Base-by-base conservation (phyloP, 169 alveolate genomes). In the Eimeria necatrix region DNA sequence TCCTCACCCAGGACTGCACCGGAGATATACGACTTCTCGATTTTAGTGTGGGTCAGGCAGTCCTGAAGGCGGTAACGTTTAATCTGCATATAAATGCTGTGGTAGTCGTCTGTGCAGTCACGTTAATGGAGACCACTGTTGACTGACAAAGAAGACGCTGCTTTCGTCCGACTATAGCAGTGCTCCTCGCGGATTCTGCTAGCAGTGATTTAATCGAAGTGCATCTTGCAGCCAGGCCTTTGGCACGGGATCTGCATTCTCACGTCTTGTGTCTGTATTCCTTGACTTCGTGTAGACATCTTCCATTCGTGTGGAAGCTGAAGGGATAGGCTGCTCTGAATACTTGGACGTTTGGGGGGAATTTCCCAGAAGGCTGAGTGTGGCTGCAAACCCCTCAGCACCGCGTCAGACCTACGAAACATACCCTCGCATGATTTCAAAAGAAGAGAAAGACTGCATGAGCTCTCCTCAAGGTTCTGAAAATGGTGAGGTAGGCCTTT, bases 21-120 rank as follows among this genome's bases (percentile, higher is more conserved):
- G 91, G 78, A 59, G 91, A 59, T 3, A 84, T 84, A 9, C 78
- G 91, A 59, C 78, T 84, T n/a, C 91, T 84, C 49, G 91, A 84
- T 56, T 84, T 84, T 20, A 59, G 24, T 56, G 91, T 84, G 48
- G n/a, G 91, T 16, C 59, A 59, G 4, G 20, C 18, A 24, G 12
- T 10, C 20, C 20, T 56, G 68, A 18, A 10, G 12, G 68, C 68
- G 12, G 68, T 56, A 18, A 18, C 68, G 22, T 10, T 18, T 56
- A 12, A 10, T 56, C 22, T 56, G 12, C 68, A 12, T 3, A 56
- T 56, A 32, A 32, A 32, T 32, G 41, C 41, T 32, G 41, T 32
- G 41, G 41, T 32, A 32, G 41, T 32, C 41, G 41, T 0, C 41
- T 32, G 41, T 32, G 0, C 41, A 32, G 41, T 32, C 41, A 32